Evolutionary conservation across 345 rosid genomes (phyloP).

Genomic region (Acer saccharum): DNA sequence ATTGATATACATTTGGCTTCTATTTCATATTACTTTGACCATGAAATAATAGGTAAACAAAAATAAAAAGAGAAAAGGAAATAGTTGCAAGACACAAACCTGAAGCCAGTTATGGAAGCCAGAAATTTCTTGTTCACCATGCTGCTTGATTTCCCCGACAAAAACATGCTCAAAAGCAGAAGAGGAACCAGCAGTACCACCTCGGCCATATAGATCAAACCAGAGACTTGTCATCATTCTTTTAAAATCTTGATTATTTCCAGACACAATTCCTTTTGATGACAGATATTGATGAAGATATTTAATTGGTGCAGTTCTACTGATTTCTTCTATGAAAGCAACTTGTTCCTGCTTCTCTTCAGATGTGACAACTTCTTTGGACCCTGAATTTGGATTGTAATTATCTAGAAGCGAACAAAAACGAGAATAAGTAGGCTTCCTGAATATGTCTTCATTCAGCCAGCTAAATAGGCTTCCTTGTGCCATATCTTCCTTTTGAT

Average conservation of each 20-base stretch:
- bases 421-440: slow-evolving; percentile 76
- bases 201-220: slow-evolving; percentile 86
- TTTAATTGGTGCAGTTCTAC: slow-evolving; percentile 84
- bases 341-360: slow-evolving; percentile 89
- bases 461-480: slow-evolving; percentile 67
- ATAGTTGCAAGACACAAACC: slow-evolving; percentile 38
- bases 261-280: slow-evolving; percentile 59
- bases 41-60: background rate
- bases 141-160: slow-evolving; percentile 89
- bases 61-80: background rate
- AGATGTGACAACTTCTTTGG: slow-evolving; percentile 76
- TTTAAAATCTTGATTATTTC: slow-evolving; percentile 70
- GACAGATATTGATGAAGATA: slow-evolving; percentile 79
- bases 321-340: slow-evolving; percentile 90
- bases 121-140: slow-evolving; percentile 69
- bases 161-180: slow-evolving; percentile 98
- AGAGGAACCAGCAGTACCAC: slow-evolving; percentile 78
- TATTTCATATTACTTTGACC: background rate
- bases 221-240: slow-evolving; percentile 69
- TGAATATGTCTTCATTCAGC: slow-evolving; percentile 68
- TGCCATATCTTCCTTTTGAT: slow-evolving; percentile 73
- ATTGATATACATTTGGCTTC: background rate
- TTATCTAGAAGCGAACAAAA: slow-evolving; percentile 91
- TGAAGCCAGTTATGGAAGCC: slow-evolving; percentile 99
- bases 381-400: slow-evolving; percentile 77